A percentile compares a stretch with the other conserved stretches of the same genome.
These are phyloP conservation scores for Dillenia suffruticosa DNA, from an alignment of 164 flowering plant genomes.

Conservation along the genomic window DNA sequence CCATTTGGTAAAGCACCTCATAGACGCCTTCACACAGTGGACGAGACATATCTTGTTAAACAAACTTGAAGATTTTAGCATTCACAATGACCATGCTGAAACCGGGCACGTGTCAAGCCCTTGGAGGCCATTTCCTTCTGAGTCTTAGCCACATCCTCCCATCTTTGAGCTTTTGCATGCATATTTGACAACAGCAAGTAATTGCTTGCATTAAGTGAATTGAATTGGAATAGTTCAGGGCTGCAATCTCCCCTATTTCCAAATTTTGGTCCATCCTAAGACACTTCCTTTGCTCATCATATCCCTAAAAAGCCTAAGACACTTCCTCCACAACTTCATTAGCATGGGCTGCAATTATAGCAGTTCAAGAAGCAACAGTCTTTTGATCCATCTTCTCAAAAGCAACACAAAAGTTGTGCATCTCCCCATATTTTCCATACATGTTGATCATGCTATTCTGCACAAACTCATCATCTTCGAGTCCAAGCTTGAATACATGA, in stretches of 20 bases:
- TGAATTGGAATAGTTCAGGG: constrained; percentile 28
- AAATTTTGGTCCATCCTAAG: too few relatives aligned
- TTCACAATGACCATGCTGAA: constrained; percentile 56
- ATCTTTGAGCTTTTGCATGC: constrained; percentile 52
- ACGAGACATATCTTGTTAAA: constrained; percentile 55
- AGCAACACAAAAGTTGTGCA: constrained; percentile 35
- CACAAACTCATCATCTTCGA: constrained; percentile 55
- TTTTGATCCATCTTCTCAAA: constrained; percentile 49
- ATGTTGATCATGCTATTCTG: constrained; percentile 79
- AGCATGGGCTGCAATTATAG: constrained; percentile 68
- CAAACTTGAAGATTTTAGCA: constrained; percentile 48
- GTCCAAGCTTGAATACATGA: constrained; percentile 56
- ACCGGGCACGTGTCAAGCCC: constrained; percentile 48
- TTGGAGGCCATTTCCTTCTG: constrained; percentile 34
- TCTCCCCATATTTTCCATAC: constrained; percentile 67
- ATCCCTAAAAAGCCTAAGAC: constrained; percentile 44
- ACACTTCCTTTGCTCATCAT: constrained; percentile 47
- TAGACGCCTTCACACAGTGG: constrained; percentile 38
- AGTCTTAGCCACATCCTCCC: constrained; percentile 44
- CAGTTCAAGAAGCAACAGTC: constrained; percentile 83
- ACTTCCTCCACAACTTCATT: constrained; percentile 53
- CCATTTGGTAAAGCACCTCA: constrained; percentile 83
- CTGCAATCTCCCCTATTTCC: constrained; percentile 47
- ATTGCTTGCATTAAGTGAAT: constrained; percentile 39
- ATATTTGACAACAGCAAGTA: constrained; percentile 54